Conservation (phyloP, 192 early-diverging fungal species). For the Coemansia erecta region DNA sequence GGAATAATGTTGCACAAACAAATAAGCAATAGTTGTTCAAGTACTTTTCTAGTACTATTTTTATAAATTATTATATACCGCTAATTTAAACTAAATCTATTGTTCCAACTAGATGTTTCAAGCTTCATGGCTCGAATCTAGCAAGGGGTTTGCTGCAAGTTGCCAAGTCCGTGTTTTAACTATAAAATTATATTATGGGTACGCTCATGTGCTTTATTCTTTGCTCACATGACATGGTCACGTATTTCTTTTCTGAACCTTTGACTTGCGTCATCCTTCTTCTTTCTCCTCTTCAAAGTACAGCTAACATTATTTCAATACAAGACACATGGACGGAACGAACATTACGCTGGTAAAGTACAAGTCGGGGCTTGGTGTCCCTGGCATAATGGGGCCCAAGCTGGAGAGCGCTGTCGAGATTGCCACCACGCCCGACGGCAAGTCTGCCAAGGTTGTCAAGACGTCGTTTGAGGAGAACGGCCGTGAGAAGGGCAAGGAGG, state of each 20-base stretch:
- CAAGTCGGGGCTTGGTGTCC: conserved; percentile 27
- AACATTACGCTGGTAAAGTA: conserved; percentile 39
- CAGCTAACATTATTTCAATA: not conserved
- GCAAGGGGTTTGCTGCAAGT: no score
- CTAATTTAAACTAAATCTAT: no score
- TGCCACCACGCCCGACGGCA: conserved; percentile 5
- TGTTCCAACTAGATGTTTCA: no score
- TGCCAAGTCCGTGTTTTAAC: not conserved
- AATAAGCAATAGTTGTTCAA: no score
- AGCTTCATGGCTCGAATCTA: no score
- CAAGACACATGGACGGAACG: conserved; percentile 3
- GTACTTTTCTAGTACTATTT: no score
- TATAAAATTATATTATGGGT: not conserved
- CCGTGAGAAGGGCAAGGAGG: conserved; percentile 6
- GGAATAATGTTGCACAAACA: no score
- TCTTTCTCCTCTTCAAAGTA: not conserved
- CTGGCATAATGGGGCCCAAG: conserved; percentile 42
- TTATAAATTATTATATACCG: no score
- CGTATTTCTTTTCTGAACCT: no score
- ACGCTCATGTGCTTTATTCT: no score
- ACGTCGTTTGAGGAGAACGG: conserved; percentile 21
- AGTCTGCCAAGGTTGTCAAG: conserved; percentile 23
- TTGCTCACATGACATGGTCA: no score
- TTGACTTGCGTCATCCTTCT: no score
- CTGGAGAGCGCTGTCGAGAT: conserved; percentile 29